A percentile compares a stretch with the other conserved stretches of the same genome.
Evolutionary conservation across 2,329 filamentous ascomycete species (phyloP).

Genomic region (Fusarium robinianum): DNA sequence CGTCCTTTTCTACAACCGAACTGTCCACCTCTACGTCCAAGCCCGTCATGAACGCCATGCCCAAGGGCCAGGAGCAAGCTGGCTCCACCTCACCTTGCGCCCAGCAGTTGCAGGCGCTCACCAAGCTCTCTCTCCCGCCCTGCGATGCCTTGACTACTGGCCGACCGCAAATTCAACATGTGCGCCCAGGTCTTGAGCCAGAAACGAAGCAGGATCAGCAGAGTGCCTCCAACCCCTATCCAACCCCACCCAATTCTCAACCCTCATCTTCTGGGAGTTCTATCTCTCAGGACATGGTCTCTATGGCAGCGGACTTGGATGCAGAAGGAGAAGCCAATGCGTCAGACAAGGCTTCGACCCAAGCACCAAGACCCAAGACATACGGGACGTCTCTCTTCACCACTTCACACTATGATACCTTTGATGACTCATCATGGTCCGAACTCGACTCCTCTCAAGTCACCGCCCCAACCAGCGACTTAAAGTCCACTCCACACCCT

Average conservation of each 20-base stretch:
- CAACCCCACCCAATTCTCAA: conserved; percentile 61
- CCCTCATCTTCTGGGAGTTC: conserved; percentile 46
- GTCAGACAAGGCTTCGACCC: conserved; percentile 27
- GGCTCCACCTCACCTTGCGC: conserved; percentile 41
- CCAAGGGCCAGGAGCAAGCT: conserved; percentile 30
- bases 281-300: conserved; percentile 36
- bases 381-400: conserved; percentile 33
- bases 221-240: conserved; percentile 49
- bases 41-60: conserved; percentile 42
- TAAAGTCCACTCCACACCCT: conserved; percentile 37
- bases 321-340: conserved; percentile 31
- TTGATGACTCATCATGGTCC: conserved; percentile 31
- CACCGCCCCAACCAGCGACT: conserved; percentile 28
- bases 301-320: conserved; percentile 30
- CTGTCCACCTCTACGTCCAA: conserved; percentile 44
- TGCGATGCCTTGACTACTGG: conserved; percentile 28
- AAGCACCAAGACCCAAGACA: conserved; percentile 28
- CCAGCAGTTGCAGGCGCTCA: conserved; percentile 36
- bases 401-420: conserved; percentile 35
- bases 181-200: conserved; percentile 30
- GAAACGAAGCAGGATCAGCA: conserved; percentile 30
- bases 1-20: conserved; percentile 66
- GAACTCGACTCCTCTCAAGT: conserved; percentile 24
- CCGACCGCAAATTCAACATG: conserved; percentile 33
- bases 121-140: conserved; percentile 32